Percentiles rank a stretch among this genome's conserved stretches.
Conservation (phyloP, 371 early-diverging fungal species). For the Chytridiales sp. region DNA sequence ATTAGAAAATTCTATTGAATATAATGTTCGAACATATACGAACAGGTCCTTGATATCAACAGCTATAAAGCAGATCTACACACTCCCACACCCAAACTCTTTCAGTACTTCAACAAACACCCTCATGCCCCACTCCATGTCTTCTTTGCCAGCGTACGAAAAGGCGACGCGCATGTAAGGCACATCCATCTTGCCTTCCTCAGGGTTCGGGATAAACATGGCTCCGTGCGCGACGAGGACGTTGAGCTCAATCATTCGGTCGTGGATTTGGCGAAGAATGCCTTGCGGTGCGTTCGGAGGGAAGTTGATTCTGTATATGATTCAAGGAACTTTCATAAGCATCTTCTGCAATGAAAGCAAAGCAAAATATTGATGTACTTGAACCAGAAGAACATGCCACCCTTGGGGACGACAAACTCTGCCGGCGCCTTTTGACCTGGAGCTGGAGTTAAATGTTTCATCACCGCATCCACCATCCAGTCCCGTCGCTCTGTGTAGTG, state of each 20-base stretch:
- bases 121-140: constrained; percentile 5
- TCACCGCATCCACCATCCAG: constrained; percentile 9
- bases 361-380: constrained; percentile 4
- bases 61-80: no score
- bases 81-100: constrained; percentile 18
- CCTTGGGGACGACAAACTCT: constrained; percentile 9
- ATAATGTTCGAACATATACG: no score
- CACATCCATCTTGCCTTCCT: constrained; percentile 4
- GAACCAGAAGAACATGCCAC: constrained; percentile 25
- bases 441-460: background rate
- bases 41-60: no score
- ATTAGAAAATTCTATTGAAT: no score
- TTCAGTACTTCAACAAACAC: constrained; percentile 4
- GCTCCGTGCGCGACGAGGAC: constrained; percentile 15
- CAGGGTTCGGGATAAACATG: constrained; percentile 8
- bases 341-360: background rate
- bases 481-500: constrained; percentile 13
- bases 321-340: background rate
- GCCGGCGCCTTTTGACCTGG: background rate
- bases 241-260: constrained; percentile 9
- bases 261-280: background rate
- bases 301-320: background rate
- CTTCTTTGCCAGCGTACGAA: constrained; percentile 12
- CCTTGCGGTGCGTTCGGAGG: background rate
- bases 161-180: constrained; percentile 17